A percentile compares a stretch with the other conserved stretches of the same genome.
Evolutionary conservation across 352 stramenopile species (phyloP).

Genomic region (Phytophthora pseudosyringae): DNA sequence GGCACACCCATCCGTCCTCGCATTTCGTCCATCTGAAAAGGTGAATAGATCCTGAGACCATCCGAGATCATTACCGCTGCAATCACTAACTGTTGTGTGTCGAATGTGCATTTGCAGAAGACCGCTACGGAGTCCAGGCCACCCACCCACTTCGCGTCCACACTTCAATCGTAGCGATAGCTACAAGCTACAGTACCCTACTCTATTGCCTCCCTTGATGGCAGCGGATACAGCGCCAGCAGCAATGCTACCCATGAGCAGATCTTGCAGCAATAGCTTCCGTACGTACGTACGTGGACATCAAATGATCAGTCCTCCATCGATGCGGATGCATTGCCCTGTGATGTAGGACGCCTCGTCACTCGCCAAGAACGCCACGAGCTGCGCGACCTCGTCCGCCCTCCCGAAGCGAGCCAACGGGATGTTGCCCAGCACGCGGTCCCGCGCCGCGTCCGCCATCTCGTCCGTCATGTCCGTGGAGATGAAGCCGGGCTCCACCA

Average conservation of each 20-base stretch:
- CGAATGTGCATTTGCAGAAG: constrained; percentile 15
- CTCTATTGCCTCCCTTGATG: constrained; percentile 20
- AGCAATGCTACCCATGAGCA: constrained; percentile 4
- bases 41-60: constrained; percentile 21
- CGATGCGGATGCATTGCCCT: constrained; percentile 81
- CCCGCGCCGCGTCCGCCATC: constrained; percentile 59
- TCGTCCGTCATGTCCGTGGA: constrained; percentile 79
- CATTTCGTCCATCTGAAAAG: constrained; percentile 67
- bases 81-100: not conserved
- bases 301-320: constrained; percentile 82
- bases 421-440: constrained; percentile 57
- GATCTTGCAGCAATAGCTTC: not conserved
- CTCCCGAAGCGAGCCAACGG: constrained; percentile 67
- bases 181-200: constrained; percentile 24
- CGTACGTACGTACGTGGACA: not conserved
- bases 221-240: constrained; percentile 19
- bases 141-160: constrained; percentile 25
- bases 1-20: constrained; percentile 73
- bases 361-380: constrained; percentile 82
- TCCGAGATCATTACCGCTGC: not conserved
- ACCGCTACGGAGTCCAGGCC: constrained; percentile 23
- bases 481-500: constrained; percentile 89
- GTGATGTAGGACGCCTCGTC: constrained; percentile 87
- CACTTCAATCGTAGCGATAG: constrained; percentile 32
- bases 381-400: constrained; percentile 75